Base-by-base conservation (phyloP, 768 basidiomycete genomes). In the Rhodotorula paludigena region DNA sequence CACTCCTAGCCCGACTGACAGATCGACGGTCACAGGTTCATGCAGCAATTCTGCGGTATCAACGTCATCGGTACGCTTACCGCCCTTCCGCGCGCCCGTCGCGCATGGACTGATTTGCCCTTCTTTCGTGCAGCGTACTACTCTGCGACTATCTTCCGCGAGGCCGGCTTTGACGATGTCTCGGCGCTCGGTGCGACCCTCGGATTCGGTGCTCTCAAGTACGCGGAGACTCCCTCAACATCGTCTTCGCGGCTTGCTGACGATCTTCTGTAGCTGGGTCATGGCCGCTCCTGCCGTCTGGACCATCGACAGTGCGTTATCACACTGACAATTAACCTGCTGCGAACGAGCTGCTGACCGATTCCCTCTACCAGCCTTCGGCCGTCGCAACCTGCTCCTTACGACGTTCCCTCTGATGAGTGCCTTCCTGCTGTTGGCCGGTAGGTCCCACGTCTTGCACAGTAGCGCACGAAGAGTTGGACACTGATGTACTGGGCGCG, bases 341-440 rank as follows among this genome's bases (percentile, higher is more conserved):
- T n/a, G n/a, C 48, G 28, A 35, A 47, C 58, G 6, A 41, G 38
- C 20, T 21, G n/a, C n/a, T n/a, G n/a, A n/a, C n/a, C n/a, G n/a
- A n/a, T 20, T 39, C 30, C 51, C 11, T 7, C 30, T 1, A 30
- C 15, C 57, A 60, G 56, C 51, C 32, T 88, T 84, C 72, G 88
- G 89, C 16, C 83, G 89, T 38, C 85, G 89, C 30, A 86, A 84
- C 63, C 81, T 90, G 1, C 80, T 90, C 23, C 78, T 90, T 20
- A 83, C 84, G 70, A 88, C 87, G 0, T 90, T 90, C 82, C 89
- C 89, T 0, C 83, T 84, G 66, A 90, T 90, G 89, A 84, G 86
- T 0, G 81, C 84, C 79, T 86, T 85, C 35, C 80, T 90, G n/a
- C 82, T 90, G 32, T 83, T 86, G 28, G 84, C 87, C 15, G 89